These are phyloP conservation scores for Ophiostoma tasmaniense DNA, from an alignment of 2,329 filamentous ascomycete genomes.

Conservation along the genomic window DNA sequence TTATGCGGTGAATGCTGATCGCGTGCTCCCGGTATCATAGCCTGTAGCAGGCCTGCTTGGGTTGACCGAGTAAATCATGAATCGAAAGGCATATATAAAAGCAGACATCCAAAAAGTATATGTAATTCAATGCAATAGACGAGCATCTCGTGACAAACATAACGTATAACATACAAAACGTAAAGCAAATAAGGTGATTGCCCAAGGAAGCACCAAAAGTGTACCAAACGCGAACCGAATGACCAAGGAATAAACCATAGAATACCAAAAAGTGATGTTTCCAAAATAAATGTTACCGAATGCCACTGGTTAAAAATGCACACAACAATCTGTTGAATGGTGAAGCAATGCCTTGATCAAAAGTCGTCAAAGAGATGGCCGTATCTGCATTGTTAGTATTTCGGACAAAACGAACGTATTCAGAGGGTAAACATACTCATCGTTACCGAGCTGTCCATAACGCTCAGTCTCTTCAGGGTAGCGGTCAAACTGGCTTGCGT, in stretches of 20 bases:
- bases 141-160: not conserved
- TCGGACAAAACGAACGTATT: not conserved
- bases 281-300: not conserved
- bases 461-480: conserved; percentile 95
- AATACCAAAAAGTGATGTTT: not conserved
- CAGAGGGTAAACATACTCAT: conserved; percentile 62
- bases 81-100: not conserved
- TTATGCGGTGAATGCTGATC: not conserved
- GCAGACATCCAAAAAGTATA: not conserved
- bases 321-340: not conserved
- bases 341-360: not conserved
- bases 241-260: not conserved
- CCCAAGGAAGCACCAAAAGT: not conserved
- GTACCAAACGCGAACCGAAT: not conserved
- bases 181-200: not conserved
- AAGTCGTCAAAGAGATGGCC: not conserved
- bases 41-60: not conserved
- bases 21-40: not conserved
- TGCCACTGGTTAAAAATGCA: not conserved
- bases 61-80: not conserved
- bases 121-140: not conserved
- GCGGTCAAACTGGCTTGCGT: conserved; percentile 95
- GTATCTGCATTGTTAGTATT: not conserved
- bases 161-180: not conserved
- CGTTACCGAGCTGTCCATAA: conserved; percentile 70